A percentile compares a stretch with the other conserved stretches of the same genome.
Conservation (phyloP, 352 stramenopile species). For the Plasmopara muralis region DNA sequence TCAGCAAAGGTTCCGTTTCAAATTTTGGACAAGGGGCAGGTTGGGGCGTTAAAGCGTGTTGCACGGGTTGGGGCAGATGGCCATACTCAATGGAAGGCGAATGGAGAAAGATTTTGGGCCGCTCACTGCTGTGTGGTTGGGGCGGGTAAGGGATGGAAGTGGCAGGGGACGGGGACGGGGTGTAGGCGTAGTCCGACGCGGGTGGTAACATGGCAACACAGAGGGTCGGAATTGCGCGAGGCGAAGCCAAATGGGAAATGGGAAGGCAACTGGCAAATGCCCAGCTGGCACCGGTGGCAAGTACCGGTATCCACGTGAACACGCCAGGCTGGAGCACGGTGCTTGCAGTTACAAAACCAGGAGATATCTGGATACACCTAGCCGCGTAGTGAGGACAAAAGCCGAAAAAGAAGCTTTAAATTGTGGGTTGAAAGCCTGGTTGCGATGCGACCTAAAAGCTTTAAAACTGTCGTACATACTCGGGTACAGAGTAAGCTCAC, state of each 20-base stretch:
- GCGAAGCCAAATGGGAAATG: conserved; percentile 30
- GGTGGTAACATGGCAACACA: conserved; percentile 30
- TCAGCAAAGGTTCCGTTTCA: conserved; percentile 54
- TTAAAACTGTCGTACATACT: neutral
- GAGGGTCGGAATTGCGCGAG: conserved; percentile 2
- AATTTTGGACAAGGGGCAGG: conserved; percentile 28
- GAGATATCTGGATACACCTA: conserved; percentile 4
- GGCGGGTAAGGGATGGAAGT: conserved; percentile 27
- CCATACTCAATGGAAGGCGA: conserved; percentile 30
- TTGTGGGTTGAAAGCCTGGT: neutral
- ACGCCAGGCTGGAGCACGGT: conserved; percentile 8
- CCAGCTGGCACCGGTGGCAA: neutral
- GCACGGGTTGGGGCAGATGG: conserved; percentile 40
- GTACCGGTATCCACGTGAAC: conserved; percentile 1
- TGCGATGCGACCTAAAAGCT: neutral
- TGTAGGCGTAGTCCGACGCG: conserved; percentile 43
- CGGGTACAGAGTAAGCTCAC: neutral
- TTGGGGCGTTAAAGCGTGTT: conserved; percentile 22
- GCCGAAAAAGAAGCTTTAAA: neutral
- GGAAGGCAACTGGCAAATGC: conserved; percentile 18
- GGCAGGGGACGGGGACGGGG: conserved; percentile 22
- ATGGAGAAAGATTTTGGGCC: conserved; percentile 49
- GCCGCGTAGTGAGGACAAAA: neutral
- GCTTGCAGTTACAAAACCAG: conserved; percentile 11
- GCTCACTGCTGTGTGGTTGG: conserved; percentile 41